A percentile compares a stretch with the other conserved stretches of the same genome.
Conservation (phyloP, 371 early-diverging fungal genomes). For the Lichtheimia corymbifera region DNA sequence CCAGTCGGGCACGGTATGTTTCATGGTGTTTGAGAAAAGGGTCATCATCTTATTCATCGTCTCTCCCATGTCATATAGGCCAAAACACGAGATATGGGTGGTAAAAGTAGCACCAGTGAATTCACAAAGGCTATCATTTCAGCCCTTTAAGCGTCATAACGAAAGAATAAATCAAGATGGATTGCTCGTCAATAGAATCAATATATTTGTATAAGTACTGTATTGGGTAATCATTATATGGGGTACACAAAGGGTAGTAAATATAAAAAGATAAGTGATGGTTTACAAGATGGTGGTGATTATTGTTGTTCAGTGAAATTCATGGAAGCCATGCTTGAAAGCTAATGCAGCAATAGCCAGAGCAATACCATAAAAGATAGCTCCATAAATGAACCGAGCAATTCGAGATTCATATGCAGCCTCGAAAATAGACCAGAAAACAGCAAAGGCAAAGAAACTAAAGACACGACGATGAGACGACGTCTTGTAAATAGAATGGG, state of each 20-base stretch:
- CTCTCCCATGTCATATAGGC: constrained; percentile 3
- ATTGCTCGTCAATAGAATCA: no score
- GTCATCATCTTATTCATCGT: neutral
- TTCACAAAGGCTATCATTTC: constrained; percentile 71
- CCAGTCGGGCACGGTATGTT: constrained; percentile 37
- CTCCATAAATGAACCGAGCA: constrained; percentile 30
- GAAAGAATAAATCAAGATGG: no score
- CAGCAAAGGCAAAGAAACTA: constrained; percentile 40
- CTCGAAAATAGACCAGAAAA: constrained; percentile 31
- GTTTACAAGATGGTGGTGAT: no score
- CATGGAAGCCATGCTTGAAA: constrained; percentile 31
- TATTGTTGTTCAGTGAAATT: no score
- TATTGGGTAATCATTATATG: no score
- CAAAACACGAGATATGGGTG: constrained; percentile 27
- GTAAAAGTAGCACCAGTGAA: constrained; percentile 69
- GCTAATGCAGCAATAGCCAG: constrained; percentile 41
- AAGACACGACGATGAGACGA: neutral
- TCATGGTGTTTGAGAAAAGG: neutral
- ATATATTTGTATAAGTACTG: no score
- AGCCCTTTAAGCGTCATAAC: constrained; percentile 7
- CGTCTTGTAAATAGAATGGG: neutral
- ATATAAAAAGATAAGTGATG: no score
- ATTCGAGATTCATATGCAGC: constrained; percentile 28
- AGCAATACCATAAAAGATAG: constrained; percentile 36
- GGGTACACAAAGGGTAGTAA: no score